Evolutionary conservation across 164 flowering plant genomes (phyloP), one percentile per base, ranked within the genome.

Genomic region (Magnolia changhungtana): DNA sequence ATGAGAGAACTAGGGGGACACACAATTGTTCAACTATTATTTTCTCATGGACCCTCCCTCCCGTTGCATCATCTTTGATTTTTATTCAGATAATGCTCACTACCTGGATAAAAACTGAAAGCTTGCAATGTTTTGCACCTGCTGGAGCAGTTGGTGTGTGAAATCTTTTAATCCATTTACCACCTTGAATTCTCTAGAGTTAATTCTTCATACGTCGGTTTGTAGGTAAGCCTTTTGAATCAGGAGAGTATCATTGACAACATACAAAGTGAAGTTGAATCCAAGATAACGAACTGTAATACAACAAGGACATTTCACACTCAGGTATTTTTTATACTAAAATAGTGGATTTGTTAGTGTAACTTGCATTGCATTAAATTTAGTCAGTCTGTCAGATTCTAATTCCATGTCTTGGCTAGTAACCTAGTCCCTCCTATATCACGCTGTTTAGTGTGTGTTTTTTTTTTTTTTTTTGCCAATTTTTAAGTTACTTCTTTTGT

Each of bases 221-320:
- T 85, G 84, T 89, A 95, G 98, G 97, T 96, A 31, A 92, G 98
- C 87, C 95, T 96, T 80, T 82, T 96, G 83, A 94, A 91, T 81
- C 99, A 94, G 82, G 99, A 96, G 84, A 79, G 80, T 73, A 86
- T 96, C 63, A 79, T 96, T 85, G 99, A 90, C 80, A 92, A 80
- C 89, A 90, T 96, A 82, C 99, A 96, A 78, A 81, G 87, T 19
- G 85, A 78, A 21, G 84, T 96, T 65, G 97, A 94, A 77, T 88
- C 87, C 73, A 91, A 87, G 80, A 76, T 96, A 85, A 89, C 94
- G 75, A 85, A 80, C 81, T 90, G 94, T 66, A 84, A 94, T 86
- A 93, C 88, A 21, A 76, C 84, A 13, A 87, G 88, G 83, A 83
- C 86, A 74, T 94, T 90, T 80, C 90, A 86, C 72, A 94, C 89